Base-by-base conservation (phyloP, 2,329 filamentous ascomycete genomes). In the Ascomycota sp. region DNA sequence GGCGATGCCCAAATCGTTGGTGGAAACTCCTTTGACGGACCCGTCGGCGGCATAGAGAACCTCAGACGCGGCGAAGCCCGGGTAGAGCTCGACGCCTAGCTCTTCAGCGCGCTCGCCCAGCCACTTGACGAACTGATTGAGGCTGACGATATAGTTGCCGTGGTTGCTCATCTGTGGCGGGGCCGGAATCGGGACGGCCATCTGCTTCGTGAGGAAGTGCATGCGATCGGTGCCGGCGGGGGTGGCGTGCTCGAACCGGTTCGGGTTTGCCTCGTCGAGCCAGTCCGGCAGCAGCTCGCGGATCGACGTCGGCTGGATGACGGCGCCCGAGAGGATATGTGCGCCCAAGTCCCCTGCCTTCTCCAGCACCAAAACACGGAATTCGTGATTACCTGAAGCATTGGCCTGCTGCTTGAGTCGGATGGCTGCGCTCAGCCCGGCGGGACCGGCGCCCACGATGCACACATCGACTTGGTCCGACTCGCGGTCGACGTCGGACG, bases 121-220 rank as follows among this genome's bases (percentile, higher is more conserved):
- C 89, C 89, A 98, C 55, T 86, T 91, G 33, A 79, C 78, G 46
- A 98, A 76, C 52, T 95, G 81, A 52, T 91, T 95, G 44, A 98
- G 57, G 46, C 81, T 92, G 45, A 98, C 73, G 40, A 98, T 98
- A 53, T 91, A 95, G 56, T 98, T 98, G 40, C 89, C 89, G 45
- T 92, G 70, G 51, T 98, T 98, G 60, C 85, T 72, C 89, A 98
- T 98, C 58, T 95, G 89, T 21, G 89, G 89, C 27, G 89, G 89
- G 9, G 75, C 72, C 1, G 86, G 89, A 31, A 95, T 61, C 5
- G 82, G 81, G 33, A 92, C 70, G 0, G 83, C 61, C 36, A 62
- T 61, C 31, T 63, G 77, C 57, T 85, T 78, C 28, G 86, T 95
- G 36, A 98, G 65, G 55, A 94, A 94, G 41, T 81, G 75, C 86